Evolutionary conservation across 306 rosid species (phyloP).

Genomic region (Vigna hirtella): DNA sequence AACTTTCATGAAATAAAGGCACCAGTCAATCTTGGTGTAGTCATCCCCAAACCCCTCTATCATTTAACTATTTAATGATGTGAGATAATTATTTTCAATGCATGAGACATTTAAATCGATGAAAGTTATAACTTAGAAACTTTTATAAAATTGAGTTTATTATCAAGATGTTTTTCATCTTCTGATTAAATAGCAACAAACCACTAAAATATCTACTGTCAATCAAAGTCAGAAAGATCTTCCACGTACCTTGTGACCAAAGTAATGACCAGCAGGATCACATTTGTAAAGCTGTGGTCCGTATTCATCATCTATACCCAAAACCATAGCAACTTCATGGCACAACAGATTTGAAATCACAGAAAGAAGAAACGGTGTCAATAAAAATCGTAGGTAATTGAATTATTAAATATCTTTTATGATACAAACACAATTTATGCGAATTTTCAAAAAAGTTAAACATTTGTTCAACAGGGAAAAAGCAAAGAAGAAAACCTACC

Average conservation of each 20-base stretch:
- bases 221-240: slow-evolving; percentile 35
- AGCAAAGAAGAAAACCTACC: slow-evolving; percentile 58
- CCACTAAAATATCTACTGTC: background rate
- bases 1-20: slow-evolving; percentile 24
- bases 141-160: background rate
- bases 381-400: slow-evolving; percentile 17
- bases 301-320: slow-evolving; percentile 90
- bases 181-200: slow-evolving; percentile 14
- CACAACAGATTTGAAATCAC: slow-evolving; percentile 39
- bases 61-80: background rate
- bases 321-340: slow-evolving; percentile 86
- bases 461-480: background rate
- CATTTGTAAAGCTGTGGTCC: slow-evolving; percentile 94
- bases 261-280: slow-evolving; percentile 99
- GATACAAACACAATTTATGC: slow-evolving; percentile 8
- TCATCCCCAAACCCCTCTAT: slow-evolving; percentile 20
- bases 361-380: slow-evolving; percentile 37
- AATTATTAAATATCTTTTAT: slow-evolving; percentile 6
- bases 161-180: slow-evolving; percentile 16
- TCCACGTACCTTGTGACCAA: slow-evolving; percentile 90
- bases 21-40: background rate
- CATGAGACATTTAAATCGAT: slow-evolving; percentile 18
- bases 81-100: background rate
- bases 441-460: background rate
- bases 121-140: slow-evolving; percentile 6